Base-by-base conservation (phyloP, 2,329 filamentous ascomycete genomes). In the Macrophomina pseudophaseolina region DNA sequence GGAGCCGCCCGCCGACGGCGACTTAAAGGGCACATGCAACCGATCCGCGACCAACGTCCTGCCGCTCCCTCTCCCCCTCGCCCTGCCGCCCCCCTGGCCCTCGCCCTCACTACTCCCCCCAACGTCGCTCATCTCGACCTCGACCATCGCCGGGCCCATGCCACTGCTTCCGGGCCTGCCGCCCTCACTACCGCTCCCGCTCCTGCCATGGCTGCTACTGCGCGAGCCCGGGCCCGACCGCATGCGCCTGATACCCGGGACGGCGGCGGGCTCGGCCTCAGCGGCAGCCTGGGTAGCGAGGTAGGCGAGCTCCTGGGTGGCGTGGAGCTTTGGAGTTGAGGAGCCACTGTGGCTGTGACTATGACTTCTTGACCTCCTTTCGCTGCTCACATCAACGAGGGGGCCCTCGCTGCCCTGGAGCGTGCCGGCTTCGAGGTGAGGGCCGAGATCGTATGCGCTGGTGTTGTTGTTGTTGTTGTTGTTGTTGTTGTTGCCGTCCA, bases 41-140 rank as follows among this genome's bases (percentile, higher is more conserved):
- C 58, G 18, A 62, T 62, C 58, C 42, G 40, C 44, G 30, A 7
- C 14, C 23, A 38, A 38, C 38, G 18, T 0, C 30, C 23, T 28
- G 9, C 52, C 33, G 9, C 33, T 18, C 38, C 23, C 30, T 3
- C 23, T 38, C 38, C 42, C 32, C 16, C 42, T 16, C 8, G 4
- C 14, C 14, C 44, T 42, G 8, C 56, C 49, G 7, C 28, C 18
- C 56, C 9, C 16, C 8, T 40, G 40, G n/a, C 8, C 28, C 18
- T 11, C 42, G 18, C 2, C 58, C 14, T 48, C 58, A 16, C 58
- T 16, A 5, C 42, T 18, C 9, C 42, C 44, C 1, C 30, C 58
- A 28, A 49, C 58, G 16, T 62, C 58, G 2, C 58, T 40, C 58
- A 62, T 49, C 58, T 62, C 58, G n/a, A 62, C 58, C 44, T 62